A percentile compares a stretch with the other conserved stretches of the same genome.
Conservation (phyloP, 1,139 yeast species). For the Blastobotrys proliferans region DNA sequence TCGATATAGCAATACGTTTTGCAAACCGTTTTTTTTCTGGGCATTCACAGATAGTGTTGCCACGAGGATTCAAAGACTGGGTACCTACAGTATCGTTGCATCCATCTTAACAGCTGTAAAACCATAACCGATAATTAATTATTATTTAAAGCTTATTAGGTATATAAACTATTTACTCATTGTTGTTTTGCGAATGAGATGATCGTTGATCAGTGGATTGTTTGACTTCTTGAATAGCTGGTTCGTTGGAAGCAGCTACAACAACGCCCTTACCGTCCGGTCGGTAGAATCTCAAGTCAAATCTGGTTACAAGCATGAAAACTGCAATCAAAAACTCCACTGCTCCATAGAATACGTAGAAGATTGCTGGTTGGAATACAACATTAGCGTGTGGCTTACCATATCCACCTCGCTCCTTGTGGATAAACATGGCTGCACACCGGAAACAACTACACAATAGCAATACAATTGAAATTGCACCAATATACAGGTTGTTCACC, state of each 20-base stretch:
- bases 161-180: no score
- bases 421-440: slow-evolving; percentile 49
- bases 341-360: slow-evolving; percentile 66
- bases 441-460: slow-evolving; percentile 56
- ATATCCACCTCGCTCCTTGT: slow-evolving; percentile 30
- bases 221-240: neutral
- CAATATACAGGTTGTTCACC: slow-evolving; percentile 28
- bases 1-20: no score
- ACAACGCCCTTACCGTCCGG: slow-evolving; percentile 44
- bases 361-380: slow-evolving; percentile 49
- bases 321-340: slow-evolving; percentile 56
- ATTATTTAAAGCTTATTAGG: no score
- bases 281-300: slow-evolving; percentile 73
- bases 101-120: no score
- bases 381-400: slow-evolving; percentile 34
- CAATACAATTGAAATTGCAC: slow-evolving; percentile 35
- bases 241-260: neutral
- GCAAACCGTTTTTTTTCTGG: no score
- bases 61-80: no score
- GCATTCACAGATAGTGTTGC: no score
- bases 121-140: no score
- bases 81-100: no score
- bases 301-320: slow-evolving; percentile 56
- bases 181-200: no score
- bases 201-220: neutral